phyloP scores from a whole-genome alignment of 768 basidiomycete genomes.

The Cystofilobasidium bisporidii region DNA sequence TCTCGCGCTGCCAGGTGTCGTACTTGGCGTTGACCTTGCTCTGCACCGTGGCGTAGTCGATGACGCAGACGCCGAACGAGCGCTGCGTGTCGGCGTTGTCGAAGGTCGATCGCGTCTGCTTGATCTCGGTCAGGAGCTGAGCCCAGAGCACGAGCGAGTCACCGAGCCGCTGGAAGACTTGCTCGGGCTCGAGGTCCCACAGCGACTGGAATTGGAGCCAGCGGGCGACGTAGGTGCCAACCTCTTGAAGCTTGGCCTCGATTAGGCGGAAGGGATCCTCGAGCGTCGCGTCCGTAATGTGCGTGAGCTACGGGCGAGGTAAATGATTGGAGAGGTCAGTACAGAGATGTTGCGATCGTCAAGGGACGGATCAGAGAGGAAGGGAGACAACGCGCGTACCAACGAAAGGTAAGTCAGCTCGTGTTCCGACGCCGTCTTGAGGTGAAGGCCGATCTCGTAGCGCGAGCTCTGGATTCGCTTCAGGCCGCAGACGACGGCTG shows the following conservation, averaged over 20 bases:
- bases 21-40: constrained; percentile 96
- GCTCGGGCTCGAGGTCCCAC: constrained; percentile 96
- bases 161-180: constrained; percentile 81
- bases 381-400: constrained; percentile 43
- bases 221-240: constrained; percentile 85
- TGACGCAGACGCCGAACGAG: constrained; percentile 81
- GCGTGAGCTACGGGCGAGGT: constrained; percentile 52
- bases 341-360: not conserved
- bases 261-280: constrained; percentile 75
- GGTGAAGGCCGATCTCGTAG: constrained; percentile 91
- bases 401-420: constrained; percentile 77
- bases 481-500: constrained; percentile 77
- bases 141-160: constrained; percentile 92
- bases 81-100: constrained; percentile 91
- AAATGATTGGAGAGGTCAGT: not conserved
- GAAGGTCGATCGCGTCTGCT: constrained; percentile 89
- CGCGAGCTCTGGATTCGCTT: constrained; percentile 84
- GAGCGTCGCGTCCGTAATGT: constrained; percentile 61
- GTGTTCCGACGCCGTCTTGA: constrained; percentile 53
- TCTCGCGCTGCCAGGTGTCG: constrained; percentile 94
- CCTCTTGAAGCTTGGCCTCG: constrained; percentile 74
- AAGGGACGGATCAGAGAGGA: not conserved
- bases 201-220: constrained; percentile 99
- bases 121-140: constrained; percentile 90
- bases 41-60: constrained; percentile 98